Conservation (phyloP, 495 filamentous ascomycete genomes). For the Podospora anserina region DNA sequence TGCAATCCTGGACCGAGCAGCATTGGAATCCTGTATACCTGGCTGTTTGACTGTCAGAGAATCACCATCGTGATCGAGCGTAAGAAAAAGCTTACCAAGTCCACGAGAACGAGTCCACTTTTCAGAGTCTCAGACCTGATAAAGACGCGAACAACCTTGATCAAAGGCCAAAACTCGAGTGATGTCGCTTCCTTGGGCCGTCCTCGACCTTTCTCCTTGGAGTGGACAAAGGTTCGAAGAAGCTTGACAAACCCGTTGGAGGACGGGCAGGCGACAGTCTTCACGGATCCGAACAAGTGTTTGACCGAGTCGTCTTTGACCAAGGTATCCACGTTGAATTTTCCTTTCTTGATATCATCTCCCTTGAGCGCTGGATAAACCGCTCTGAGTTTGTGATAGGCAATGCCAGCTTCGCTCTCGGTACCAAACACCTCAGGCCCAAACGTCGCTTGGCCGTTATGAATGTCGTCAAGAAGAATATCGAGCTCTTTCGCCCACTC, state of each 20-base stretch:
- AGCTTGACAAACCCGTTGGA: slow-evolving; percentile 25
- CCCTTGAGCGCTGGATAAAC: slow-evolving; percentile 58
- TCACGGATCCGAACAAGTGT: slow-evolving; percentile 48
- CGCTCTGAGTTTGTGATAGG: slow-evolving; percentile 61
- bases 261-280: slow-evolving; percentile 36
- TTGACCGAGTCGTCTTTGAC: slow-evolving; percentile 37
- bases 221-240: slow-evolving; percentile 36
- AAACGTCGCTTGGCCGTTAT: slow-evolving; percentile 26
- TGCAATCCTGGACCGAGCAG: slow-evolving; percentile 59
- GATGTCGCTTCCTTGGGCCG: slow-evolving; percentile 22
- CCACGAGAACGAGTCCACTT: slow-evolving; percentile 63
- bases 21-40: slow-evolving; percentile 62
- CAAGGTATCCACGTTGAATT: slow-evolving; percentile 39
- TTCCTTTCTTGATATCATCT: slow-evolving; percentile 40
- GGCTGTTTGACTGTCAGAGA: slow-evolving; percentile 36
- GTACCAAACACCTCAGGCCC: slow-evolving; percentile 38
- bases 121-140: slow-evolving; percentile 53
- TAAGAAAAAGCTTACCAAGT: slow-evolving; percentile 45
- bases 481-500: slow-evolving; percentile 59
- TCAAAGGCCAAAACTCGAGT: slow-evolving; percentile 64
- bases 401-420: slow-evolving; percentile 55
- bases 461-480: slow-evolving; percentile 49
- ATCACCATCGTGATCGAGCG: background rate
- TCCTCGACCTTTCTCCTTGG: slow-evolving; percentile 28
- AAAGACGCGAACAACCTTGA: slow-evolving; percentile 62